Evolutionary conservation across 2,329 filamentous ascomycete genomes (phyloP), one percentile per base, ranked within the genome.

Genomic region (Aspergillus chevalieri): DNA sequence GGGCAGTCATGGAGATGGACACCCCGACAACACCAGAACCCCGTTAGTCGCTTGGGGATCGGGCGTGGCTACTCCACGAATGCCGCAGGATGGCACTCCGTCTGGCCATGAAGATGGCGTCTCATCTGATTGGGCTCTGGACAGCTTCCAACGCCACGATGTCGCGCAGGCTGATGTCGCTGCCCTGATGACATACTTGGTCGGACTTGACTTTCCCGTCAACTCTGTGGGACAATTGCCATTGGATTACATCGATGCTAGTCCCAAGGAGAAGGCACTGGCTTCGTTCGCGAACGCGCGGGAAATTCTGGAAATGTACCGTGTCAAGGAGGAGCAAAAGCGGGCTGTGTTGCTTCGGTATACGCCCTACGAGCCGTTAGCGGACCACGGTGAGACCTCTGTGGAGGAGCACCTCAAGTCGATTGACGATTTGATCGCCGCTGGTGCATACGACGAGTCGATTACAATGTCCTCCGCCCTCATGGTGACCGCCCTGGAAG

Each of bases 1-100:
- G 85, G 93, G 94, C n/a, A 97, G 91, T 60, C 94, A 98, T 67
- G 94, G 94, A 34, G 93, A 98, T 67, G 93, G 93, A 6, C 91
- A 98, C 69, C 93, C 93, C 0, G 88, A 98, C 68, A 98, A 97
- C 62, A 98, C 93, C 3, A 82, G 93, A 46, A 98, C 93, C 0
- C 93, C 93, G 1, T 75, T 98, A 28, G 88, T 98, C 57, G 84
- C 81, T 2, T 98, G 93, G 93, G 93, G 93, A 9, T 89, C 93
- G 47, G 93, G 93, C 7, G 82, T 97, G 36, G 89, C 90, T 3
- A 79, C 80, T 55, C 93, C 93, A 1, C 74, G 83, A 44, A 71
- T 82, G 2, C 74, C 77, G 28, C 65, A 75, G 2, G 77, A 76
- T 1, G 66, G 67, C 3, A 69, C 80, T 54, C 87, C 88, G 3